Evolutionary conservation across 2,329 filamentous ascomycete genomes (phyloP), one percentile per base, ranked within the genome.

Genomic region (Coniochaeta sp.): DNA sequence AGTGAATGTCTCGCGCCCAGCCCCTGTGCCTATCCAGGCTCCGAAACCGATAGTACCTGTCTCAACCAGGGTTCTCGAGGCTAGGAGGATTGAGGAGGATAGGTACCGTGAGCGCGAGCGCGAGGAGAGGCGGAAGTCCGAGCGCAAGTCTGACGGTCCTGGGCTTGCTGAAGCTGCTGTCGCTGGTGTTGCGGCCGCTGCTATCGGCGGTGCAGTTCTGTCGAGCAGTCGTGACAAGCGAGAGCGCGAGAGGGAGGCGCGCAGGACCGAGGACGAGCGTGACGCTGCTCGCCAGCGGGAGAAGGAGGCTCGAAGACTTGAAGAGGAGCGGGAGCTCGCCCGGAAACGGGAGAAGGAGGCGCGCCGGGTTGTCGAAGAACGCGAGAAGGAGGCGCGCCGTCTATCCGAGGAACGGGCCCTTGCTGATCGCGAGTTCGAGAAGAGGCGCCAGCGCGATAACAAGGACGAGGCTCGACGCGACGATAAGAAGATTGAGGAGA

Each of bases 41-140:
- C 93, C 93, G 2, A 88, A 92, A 66, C 93, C 93, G 1, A 82
- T 90, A 61, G 80, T 83, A 2, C 90, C 90, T 0, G 85, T 96
- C 2, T 87, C 87, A 40, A 82, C 83, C 63, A 83, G 83, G 19
- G 81, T 93, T 1, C 90, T 91, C 66, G 81, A 86, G 56, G 76
- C 52, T 11, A 81, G 36, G 74, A 76, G 43, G 74, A 47, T 52
- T 6, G 47, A 52, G 22, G 47, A 52, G 47, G 47, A 52, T 11
- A 52, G 26, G 47, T 52, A 52, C 47, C 47, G 24, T 14, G 47
- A 52, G 47, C 31, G 54, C 17, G 28, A 57, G n/a, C 33, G 54
- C 54, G 31, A 22, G 17, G 52, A 55, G 26, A 36, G 34, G 34
- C 34, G 34, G 7, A 36, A 14, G 38, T 16, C 38, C 70, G 67